Evolutionary conservation across 441 rosid species (phyloP).

Genomic region (Breynia disticha): DNA sequence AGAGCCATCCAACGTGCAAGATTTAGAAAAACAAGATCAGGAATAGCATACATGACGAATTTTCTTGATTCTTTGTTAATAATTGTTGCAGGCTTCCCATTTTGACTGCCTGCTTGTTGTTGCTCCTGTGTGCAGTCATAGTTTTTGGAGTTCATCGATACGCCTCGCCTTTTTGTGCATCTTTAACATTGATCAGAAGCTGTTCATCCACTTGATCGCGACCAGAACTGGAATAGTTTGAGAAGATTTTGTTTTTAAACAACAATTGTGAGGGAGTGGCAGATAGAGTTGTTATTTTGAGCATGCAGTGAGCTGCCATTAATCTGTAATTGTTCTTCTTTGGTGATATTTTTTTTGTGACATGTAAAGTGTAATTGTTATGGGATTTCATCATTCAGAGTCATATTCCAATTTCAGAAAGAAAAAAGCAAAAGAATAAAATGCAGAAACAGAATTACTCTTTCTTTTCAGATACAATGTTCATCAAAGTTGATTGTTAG

Average conservation of each 20-base stretch:
- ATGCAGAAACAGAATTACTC: no score
- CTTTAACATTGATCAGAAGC: not conserved
- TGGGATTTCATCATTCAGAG: slow-evolving; percentile 15
- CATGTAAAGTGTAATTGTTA: slow-evolving; percentile 26
- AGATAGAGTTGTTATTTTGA: slow-evolving; percentile 19
- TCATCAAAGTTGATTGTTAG: no score
- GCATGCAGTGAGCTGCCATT: slow-evolving; percentile 17
- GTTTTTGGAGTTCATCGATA: slow-evolving; percentile 15
- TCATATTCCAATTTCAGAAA: slow-evolving; percentile 10
- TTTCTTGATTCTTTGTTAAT: slow-evolving; percentile 57
- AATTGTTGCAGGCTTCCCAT: slow-evolving; percentile 43
- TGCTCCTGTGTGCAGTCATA: slow-evolving; percentile 19
- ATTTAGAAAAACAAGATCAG: slow-evolving; percentile 39
- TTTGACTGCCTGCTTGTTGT: slow-evolving; percentile 24
- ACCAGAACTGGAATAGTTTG: not conserved
- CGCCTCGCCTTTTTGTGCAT: slow-evolving; percentile 9
- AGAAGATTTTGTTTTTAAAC: slow-evolving; percentile 5
- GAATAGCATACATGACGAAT: slow-evolving; percentile 25
- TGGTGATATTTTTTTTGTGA: slow-evolving; percentile 13
- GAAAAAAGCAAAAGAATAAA: slow-evolving; percentile 1
- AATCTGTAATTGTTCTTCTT: slow-evolving; percentile 19
- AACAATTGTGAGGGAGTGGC: slow-evolving; percentile 7
- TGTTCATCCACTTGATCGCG: not conserved
- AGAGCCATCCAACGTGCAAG: slow-evolving; percentile 42
- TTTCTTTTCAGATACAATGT: no score